These are phyloP conservation scores for Lachancea mirantina DNA, from an alignment of 805 yeast genomes.

Conservation along the genomic window DNA sequence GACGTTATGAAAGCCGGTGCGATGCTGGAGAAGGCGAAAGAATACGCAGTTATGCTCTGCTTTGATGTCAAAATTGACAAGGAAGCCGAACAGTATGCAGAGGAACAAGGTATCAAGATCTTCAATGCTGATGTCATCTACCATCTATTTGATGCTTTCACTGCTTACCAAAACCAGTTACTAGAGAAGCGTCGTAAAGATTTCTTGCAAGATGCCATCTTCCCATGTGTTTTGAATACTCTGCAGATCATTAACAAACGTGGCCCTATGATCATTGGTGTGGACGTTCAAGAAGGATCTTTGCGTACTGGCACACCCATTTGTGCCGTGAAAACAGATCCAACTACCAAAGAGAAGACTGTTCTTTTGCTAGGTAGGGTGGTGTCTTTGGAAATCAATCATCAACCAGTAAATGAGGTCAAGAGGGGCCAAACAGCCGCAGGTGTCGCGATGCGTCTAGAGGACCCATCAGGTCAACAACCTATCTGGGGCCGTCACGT, in stretches of 20 bases:
- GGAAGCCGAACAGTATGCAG: constrained; percentile 98
- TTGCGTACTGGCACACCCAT: constrained; percentile 91
- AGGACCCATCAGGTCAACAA: constrained; percentile 83
- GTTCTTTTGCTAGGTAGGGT: constrained; percentile 77
- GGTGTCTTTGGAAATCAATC: constrained; percentile 91
- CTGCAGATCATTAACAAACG: constrained; percentile 96
- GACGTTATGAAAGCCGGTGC: constrained; percentile 97
- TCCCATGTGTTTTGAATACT: constrained; percentile 93
- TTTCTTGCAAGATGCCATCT: constrained; percentile 79
- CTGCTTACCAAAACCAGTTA: constrained; percentile 82
- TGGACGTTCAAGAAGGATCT: constrained; percentile 88
- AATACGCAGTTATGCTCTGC: constrained; percentile 95
- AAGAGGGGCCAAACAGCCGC: constrained; percentile 94
- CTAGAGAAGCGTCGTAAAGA: constrained; percentile 88
- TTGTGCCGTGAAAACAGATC: constrained; percentile 85
- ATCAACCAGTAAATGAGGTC: constrained; percentile 68
- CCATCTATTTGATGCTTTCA: constrained; percentile 91
- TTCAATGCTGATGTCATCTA: constrained; percentile 96
- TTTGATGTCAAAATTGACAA: constrained; percentile 95
- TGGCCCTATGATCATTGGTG: constrained; percentile 99
- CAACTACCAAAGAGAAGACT: constrained; percentile 67
- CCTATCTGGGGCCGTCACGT: constrained; percentile 99
- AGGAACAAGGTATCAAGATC: constrained; percentile 82
- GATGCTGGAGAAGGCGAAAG: constrained; percentile 95
- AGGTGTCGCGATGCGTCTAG: constrained; percentile 98